phyloP scores from a whole-genome alignment of 2,329 filamentous ascomycete genomes.

The Cercospora zeina region DNA sequence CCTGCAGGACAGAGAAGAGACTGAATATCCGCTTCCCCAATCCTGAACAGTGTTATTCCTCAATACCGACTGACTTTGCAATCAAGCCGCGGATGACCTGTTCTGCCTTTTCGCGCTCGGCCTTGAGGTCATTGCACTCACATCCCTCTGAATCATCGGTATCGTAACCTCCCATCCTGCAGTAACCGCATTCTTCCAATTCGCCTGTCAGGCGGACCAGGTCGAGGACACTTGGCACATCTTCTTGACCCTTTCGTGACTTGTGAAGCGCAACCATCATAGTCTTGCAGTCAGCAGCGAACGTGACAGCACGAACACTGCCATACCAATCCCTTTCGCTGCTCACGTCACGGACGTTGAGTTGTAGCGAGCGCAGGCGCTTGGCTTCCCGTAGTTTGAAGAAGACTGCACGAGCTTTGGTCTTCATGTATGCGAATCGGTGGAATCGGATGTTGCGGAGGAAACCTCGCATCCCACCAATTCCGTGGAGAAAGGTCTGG shows the following conservation, averaged over 20 bases:
- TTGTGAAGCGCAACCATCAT: constrained; percentile 8
- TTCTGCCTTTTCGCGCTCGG: not conserved
- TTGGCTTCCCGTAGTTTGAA: constrained; percentile 17
- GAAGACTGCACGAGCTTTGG: constrained; percentile 10
- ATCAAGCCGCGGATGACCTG: not conserved
- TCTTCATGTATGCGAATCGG: not conserved
- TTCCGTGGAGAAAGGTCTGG: constrained; percentile 1
- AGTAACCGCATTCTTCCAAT: not conserved
- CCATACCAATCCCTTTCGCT: not conserved
- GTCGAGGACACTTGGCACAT: not conserved
- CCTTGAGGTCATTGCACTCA: not conserved
- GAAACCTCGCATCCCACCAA: constrained; percentile 15
- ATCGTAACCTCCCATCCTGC: not conserved
- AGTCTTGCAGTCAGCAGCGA: constrained; percentile 6
- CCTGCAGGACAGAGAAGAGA: too few relatives aligned
- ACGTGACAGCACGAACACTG: not conserved
- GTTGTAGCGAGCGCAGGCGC: not conserved
- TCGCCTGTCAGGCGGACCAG: not conserved
- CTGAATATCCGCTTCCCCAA: not conserved
- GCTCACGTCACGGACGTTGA: not conserved
- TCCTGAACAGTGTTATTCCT: not conserved
- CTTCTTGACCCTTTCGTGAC: not conserved
- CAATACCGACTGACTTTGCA: not conserved
- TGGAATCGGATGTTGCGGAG: not conserved
- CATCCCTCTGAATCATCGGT: not conserved